Evolutionary conservation across 371 early-diverging fungal species (phyloP), one percentile per base, ranked within the genome.

Genomic region (Batkoa obscura): DNA sequence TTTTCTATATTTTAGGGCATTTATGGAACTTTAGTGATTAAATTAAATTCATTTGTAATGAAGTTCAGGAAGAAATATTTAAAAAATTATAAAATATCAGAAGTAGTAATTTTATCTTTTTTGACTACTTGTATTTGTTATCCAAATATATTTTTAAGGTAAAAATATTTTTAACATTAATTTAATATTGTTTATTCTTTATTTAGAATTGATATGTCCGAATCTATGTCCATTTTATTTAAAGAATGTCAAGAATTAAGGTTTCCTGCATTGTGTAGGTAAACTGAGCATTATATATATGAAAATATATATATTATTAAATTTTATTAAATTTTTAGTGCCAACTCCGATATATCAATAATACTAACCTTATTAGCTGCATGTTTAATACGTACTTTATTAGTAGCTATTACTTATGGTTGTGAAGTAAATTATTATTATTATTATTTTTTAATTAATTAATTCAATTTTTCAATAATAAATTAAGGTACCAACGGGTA

Each of bases 21-120:
- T 15, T 87, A 80, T 59, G 96, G 96, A 35, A 86, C 89, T 2
- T 54, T 84, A 23, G 78, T 84, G 35, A 84, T 84, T 38, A 77
- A 75, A 54, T 66, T 78, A 47, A 87, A 86, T 48, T 65, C 81
- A 47, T 71, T 72, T 45, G 80, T 77, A 2, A 75, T 83, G 39
- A 72, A 73, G 37, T 68, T 75, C 38, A 68, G 88, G 52, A 77
- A 76, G 54, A 63, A 62, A 2, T 65, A 77, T 38, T 56, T 83
- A 48, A 64, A 64, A 1, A 66, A 71, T 37, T 67, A 75, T 41
- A 79, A 72, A 0, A 71, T 91, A 0, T 50, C 62, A 1, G 94
- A 95, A 63, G 88, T 85, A 0, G 61, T 81, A 0, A 59, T 72
- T 0, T 69, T 94, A 35, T 79, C 90, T 34, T 57, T 84, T 8